Conservation (phyloP, 2,329 filamentous ascomycete genomes). For the Blastomyces parvus region DNA sequence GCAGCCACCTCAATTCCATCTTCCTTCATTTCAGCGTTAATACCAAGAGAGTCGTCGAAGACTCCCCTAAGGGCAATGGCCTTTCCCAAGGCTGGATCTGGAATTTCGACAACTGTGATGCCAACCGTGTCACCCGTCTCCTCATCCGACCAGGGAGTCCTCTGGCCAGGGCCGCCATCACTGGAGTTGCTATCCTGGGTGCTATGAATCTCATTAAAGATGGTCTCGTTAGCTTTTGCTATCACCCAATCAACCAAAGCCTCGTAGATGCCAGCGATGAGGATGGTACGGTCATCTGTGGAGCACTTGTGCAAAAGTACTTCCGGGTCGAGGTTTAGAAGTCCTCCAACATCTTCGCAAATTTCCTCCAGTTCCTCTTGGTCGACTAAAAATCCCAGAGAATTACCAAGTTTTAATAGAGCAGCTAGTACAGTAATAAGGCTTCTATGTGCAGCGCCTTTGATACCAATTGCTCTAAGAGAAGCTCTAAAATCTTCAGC, state of each 20-base stretch:
- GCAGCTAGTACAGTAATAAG: conserved; percentile 80
- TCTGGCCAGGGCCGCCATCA: conserved; percentile 50
- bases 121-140: conserved; percentile 75
- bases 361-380: conserved; percentile 74
- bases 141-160: conserved; percentile 59
- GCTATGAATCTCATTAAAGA: conserved; percentile 62
- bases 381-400: conserved; percentile 73
- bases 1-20: conserved; percentile 72
- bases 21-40: conserved; percentile 95
- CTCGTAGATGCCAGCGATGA: conserved; percentile 85
- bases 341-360: conserved; percentile 78
- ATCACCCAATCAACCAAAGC: conserved; percentile 93
- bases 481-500: conserved; percentile 87
- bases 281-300: conserved; percentile 70
- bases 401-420: conserved; percentile 83
- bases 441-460: conserved; percentile 69
- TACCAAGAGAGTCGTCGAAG: conserved; percentile 85
- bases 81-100: conserved; percentile 69
- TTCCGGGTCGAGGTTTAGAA: conserved; percentile 81
- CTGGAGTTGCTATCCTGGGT: conserved; percentile 57
- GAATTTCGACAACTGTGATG: conserved; percentile 80
- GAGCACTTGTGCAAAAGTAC: conserved; percentile 67
- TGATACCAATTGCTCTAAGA: conserved; percentile 87
- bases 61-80: conserved; percentile 81
- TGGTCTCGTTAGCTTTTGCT: conserved; percentile 74